A percentile compares a stretch with the other conserved stretches of the same genome.
phyloP scores from a whole-genome alignment of 2,329 filamentous ascomycete species.

The Curvularia spicifera region DNA sequence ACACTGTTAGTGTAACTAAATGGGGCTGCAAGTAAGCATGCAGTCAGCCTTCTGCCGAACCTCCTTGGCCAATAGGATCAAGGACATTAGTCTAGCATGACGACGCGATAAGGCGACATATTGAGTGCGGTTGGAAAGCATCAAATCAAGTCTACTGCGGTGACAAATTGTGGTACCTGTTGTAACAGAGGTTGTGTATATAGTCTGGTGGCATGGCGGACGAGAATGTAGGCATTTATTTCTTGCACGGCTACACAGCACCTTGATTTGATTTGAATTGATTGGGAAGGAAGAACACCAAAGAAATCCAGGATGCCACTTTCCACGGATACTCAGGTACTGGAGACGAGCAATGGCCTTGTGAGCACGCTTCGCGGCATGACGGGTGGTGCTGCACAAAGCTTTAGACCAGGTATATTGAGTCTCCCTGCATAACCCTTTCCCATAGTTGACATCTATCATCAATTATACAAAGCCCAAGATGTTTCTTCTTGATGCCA shows the following conservation, averaged over 20 bases:
- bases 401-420: conserved; percentile 42
- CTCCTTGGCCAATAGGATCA: conserved; percentile 19
- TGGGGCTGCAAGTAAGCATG: conserved; percentile 28
- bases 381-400: conserved; percentile 26
- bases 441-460: background rate
- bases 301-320: conserved; percentile 38
- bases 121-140: background rate
- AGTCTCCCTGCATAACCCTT: conserved; percentile 3
- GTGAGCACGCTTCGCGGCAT: conserved; percentile 35
- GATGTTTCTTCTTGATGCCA: background rate
- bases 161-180: background rate
- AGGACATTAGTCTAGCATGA: conserved; percentile 21
- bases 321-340: conserved; percentile 30
- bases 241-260: background rate
- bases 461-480: background rate
- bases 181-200: background rate
- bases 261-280: no score
- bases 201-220: background rate
- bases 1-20: background rate
- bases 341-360: conserved; percentile 41
- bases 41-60: conserved; percentile 21
- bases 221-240: background rate
- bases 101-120: background rate
- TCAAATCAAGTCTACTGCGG: background rate
- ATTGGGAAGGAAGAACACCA: background rate